Evolutionary conservation across 2,329 filamentous ascomycete genomes (phyloP).

Genomic region (Microsporum ferrugineum): DNA sequence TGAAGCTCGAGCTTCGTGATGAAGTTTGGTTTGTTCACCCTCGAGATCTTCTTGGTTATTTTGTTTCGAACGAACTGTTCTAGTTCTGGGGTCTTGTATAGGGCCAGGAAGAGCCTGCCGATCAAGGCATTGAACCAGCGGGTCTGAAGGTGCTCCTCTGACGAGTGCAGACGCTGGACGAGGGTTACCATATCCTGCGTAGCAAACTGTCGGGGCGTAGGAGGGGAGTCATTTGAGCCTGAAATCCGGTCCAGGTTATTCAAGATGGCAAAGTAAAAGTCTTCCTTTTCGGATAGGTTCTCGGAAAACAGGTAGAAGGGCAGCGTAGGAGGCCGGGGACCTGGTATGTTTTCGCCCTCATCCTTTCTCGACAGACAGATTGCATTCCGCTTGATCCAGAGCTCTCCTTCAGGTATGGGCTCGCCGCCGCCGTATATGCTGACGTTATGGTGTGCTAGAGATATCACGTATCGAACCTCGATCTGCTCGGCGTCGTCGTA

Average conservation of each 20-base stretch:
- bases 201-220: constrained; percentile 64
- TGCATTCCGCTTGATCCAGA: constrained; percentile 92
- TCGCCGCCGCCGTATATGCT: constrained; percentile 73
- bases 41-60: constrained; percentile 89
- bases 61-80: constrained; percentile 71
- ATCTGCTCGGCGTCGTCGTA: constrained; percentile 93
- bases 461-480: constrained; percentile 92
- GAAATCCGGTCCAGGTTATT: constrained; percentile 66
- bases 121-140: constrained; percentile 89
- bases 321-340: constrained; percentile 45
- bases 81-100: constrained; percentile 75
- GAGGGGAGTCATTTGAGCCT: constrained; percentile 46
- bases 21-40: constrained; percentile 84
- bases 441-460: constrained; percentile 72
- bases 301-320: constrained; percentile 93
- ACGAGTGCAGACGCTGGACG: constrained; percentile 81
- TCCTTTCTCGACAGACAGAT: constrained; percentile 63
- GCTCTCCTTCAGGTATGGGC: constrained; percentile 73
- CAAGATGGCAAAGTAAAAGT: constrained; percentile 90
- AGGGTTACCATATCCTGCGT: constrained; percentile 77
- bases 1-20: constrained; percentile 74
- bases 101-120: constrained; percentile 72
- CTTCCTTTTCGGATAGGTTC: constrained; percentile 91
- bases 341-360: constrained; percentile 41
- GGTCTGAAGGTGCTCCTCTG: constrained; percentile 79